phyloP scores from a whole-genome alignment of 495 filamentous ascomycete species.

The Xylaria flabelliformis region DNA sequence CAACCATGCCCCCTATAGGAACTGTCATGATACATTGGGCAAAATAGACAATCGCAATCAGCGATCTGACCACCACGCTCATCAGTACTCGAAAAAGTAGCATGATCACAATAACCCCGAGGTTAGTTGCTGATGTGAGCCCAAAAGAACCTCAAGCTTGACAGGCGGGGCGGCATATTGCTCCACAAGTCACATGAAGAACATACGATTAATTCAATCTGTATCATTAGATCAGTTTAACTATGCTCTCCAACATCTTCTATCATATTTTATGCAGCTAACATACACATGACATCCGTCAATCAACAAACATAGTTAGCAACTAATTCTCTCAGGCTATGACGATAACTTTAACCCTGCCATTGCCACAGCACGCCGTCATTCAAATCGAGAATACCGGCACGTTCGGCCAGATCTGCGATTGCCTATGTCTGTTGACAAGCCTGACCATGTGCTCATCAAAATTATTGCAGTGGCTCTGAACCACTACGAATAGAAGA shows the following conservation, averaged over 20 bases:
- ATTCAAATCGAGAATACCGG: neutral
- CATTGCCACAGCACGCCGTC: neutral
- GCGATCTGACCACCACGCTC: neutral
- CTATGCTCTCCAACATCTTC: neutral
- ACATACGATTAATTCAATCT: neutral
- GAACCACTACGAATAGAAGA: neutral
- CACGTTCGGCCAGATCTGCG: neutral
- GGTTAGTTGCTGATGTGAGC: neutral
- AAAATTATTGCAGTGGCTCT: neutral
- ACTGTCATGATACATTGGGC: neutral
- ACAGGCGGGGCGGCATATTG: neutral
- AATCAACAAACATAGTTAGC: neutral
- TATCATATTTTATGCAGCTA: neutral
- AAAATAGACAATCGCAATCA: no score
- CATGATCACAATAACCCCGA: no score
- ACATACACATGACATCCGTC: neutral
- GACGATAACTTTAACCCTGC: neutral
- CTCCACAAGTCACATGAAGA: neutral
- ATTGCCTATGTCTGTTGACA: neutral
- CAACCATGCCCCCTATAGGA: neutral
- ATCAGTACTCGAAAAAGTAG: neutral
- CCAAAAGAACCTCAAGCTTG: neutral
- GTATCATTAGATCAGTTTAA: neutral
- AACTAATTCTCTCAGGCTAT: neutral
- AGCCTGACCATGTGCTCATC: neutral